These are phyloP conservation scores for Pleoardoris graminearum DNA, from an alignment of 2,329 filamentous ascomycete species.

Conservation along the genomic window DNA sequence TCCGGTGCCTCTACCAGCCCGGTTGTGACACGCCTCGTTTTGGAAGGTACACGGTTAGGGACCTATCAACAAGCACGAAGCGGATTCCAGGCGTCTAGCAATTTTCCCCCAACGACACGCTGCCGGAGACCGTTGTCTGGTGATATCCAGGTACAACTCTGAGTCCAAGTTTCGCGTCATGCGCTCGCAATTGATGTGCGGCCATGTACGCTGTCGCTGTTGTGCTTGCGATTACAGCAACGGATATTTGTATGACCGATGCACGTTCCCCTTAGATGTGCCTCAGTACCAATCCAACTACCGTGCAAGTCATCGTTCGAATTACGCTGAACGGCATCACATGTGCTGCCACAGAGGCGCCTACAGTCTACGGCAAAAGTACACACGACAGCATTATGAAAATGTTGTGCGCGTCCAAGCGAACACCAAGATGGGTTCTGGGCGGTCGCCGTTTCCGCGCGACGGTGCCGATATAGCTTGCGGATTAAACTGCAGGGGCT, in stretches of 20 bases:
- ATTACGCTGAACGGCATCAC: too few relatives aligned
- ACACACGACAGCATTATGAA: not conserved
- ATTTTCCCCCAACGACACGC: not conserved
- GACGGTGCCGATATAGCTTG: not conserved
- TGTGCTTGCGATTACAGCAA: too few relatives aligned
- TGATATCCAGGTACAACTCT: not conserved
- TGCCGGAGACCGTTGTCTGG: not conserved
- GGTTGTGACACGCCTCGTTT: not conserved
- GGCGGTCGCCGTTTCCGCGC: not conserved
- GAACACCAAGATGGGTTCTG: not conserved
- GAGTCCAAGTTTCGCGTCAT: not conserved
- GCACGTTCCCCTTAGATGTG: too few relatives aligned
- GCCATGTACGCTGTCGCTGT: too few relatives aligned
- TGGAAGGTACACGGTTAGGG: not conserved
- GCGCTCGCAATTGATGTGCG: too few relatives aligned
- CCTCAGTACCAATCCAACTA: too few relatives aligned
- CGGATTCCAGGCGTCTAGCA: not conserved
- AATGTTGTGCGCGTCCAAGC: not conserved
- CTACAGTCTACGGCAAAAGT: not conserved
- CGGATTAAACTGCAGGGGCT: not conserved
- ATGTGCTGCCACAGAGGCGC: too few relatives aligned
- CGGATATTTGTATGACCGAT: too few relatives aligned
- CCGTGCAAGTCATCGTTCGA: too few relatives aligned
- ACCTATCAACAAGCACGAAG: not conserved
- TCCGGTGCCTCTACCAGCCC: too few relatives aligned